Base-by-base conservation (phyloP, 164 flowering plant genomes). In the Nymphaea colorata region DNA sequence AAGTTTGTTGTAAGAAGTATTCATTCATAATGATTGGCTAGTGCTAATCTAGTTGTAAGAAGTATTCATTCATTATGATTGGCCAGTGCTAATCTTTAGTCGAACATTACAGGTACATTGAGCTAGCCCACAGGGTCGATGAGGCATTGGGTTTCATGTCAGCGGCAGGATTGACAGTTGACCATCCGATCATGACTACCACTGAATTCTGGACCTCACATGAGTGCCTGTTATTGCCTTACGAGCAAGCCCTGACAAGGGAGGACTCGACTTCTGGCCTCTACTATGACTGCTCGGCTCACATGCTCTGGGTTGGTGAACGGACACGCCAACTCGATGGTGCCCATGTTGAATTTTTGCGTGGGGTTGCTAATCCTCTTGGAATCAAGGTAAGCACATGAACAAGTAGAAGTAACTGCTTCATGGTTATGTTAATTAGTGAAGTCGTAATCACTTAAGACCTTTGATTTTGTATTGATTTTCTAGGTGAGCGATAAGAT, bases 161-260 rank as follows among this genome's bases (percentile, higher is more conserved):
- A 65, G 91, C 96, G 61, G 92, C 91, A 67, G 98, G 98, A 36
- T 89, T 92, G 44, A 88, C 96, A 0, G 82, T 80, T 17, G 91
- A 87, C 71, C 98, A 92, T 71, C 94, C 94, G 59, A 81, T 89
- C 60, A 89, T 88, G 96, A 82, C 84, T 51, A 85, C 96, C 2
- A 92, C 98, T 0, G 98, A 92, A 68, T 92, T 92, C 76, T 92
- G 93, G 90, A 92, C 98, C 10, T 92, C 98, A 12, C 98, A 92
- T 71, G 98, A 92, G 73, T 92, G 98, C 78, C 78, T 92, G 78
- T 83, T 90, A 17, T 77, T 90, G 76, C 95, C 98, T 55, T 90
- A 90, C 70, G 98, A 92, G 82, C 95, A 90, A 60, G 70, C 96
- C 18, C 91, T 92, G 10, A 92, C 96, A 2, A 77, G 98, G 80